phyloP scores from a whole-genome alignment of 2,329 filamentous ascomycete species.

The Colletotrichum trifolii region DNA sequence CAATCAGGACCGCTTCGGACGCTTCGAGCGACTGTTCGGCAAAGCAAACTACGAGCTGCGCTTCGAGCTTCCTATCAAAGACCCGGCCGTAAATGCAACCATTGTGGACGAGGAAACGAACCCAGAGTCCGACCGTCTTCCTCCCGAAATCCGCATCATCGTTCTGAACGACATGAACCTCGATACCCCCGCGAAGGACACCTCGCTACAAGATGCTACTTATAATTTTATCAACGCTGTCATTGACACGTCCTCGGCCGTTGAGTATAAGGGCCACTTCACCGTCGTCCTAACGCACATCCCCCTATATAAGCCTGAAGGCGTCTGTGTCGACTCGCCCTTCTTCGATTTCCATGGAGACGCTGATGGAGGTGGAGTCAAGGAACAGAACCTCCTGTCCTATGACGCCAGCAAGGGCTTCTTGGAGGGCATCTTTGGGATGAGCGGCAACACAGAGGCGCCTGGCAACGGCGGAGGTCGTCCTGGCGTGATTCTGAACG shows the following conservation, averaged over 20 bases:
- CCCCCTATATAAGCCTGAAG: conserved; percentile 84
- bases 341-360: conserved; percentile 82
- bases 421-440: conserved; percentile 86
- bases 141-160: conserved; percentile 81
- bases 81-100: conserved; percentile 52
- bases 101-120: conserved; percentile 55
- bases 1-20: conserved; percentile 75
- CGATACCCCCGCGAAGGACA: conserved; percentile 80
- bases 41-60: conserved; percentile 90
- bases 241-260: conserved; percentile 70
- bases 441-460: conserved; percentile 71
- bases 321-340: conserved; percentile 85
- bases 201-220: conserved; percentile 77
- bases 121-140: conserved; percentile 58
- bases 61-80: conserved; percentile 68
- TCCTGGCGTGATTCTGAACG: conserved; percentile 84
- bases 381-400: conserved; percentile 92
- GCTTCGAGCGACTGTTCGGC: conserved; percentile 89
- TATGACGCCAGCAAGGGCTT: conserved; percentile 77
- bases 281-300: conserved; percentile 93
- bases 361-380: conserved; percentile 74
- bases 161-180: conserved; percentile 95
- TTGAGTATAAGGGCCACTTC: conserved; percentile 72
- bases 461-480: conserved; percentile 73
- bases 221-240: conserved; percentile 81